Evolutionary conservation across 495 filamentous ascomycete species (phyloP).

Genomic region (Aspergillus steynii): DNA sequence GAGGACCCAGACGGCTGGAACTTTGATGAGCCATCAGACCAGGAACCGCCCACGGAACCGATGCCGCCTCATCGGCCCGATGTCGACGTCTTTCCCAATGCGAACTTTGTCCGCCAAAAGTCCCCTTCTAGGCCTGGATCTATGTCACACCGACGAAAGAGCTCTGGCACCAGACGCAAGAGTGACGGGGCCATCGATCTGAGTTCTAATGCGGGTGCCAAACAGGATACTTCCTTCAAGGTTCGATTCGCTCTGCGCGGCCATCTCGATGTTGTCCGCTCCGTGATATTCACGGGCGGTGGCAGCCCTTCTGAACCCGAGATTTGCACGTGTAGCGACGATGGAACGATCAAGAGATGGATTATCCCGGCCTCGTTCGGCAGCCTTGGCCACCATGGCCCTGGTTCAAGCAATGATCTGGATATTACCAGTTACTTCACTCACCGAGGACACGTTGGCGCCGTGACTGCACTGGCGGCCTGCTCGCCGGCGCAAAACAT

Average conservation of each 20-base stretch:
- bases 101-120: slow-evolving; percentile 72
- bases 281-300: slow-evolving; percentile 93
- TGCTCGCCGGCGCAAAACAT: slow-evolving; percentile 84
- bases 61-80: slow-evolving; percentile 69
- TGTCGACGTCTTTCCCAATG: slow-evolving; percentile 80
- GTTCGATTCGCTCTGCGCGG: slow-evolving; percentile 89
- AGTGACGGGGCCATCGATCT: slow-evolving; percentile 54
- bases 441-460: slow-evolving; percentile 85
- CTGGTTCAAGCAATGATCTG: slow-evolving; percentile 64
- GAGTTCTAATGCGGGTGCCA: slow-evolving; percentile 31
- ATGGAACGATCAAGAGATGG: slow-evolving; percentile 94
- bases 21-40: slow-evolving; percentile 69
- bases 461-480: slow-evolving; percentile 84
- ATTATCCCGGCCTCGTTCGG: slow-evolving; percentile 82
- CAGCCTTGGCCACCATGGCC: slow-evolving; percentile 52
- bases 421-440: slow-evolving; percentile 93
- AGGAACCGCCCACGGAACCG: slow-evolving; percentile 45
- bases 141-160: slow-evolving; percentile 76
- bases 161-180: slow-evolving; percentile 68
- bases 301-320: slow-evolving; percentile 93
- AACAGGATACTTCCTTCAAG: slow-evolving; percentile 76
- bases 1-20: slow-evolving; percentile 82
- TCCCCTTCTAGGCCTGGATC: slow-evolving; percentile 71
- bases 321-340: slow-evolving; percentile 94
- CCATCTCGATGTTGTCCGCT: slow-evolving; percentile 89